Base-by-base conservation (phyloP, 2,329 filamentous ascomycete species). In the Lasiodiplodia theobromae region DNA sequence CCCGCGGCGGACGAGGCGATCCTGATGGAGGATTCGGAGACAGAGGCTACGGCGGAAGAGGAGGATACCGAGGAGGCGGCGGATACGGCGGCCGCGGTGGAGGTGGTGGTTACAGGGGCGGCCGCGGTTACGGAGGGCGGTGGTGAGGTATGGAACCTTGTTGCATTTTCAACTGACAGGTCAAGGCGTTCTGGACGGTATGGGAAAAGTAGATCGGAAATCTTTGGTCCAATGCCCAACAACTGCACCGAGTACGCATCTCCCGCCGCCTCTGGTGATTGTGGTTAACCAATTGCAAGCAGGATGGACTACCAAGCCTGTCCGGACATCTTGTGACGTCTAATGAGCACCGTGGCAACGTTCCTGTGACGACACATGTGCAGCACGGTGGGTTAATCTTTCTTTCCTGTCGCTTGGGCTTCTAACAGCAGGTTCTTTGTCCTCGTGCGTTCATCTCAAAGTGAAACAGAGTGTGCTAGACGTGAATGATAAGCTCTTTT, bases 31-130 rank as follows among this genome's bases (percentile, higher is more conserved):
- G 58, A 14, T 77, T 73, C 49, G 71, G 71, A 28, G 72, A 74
- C 25, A 51, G 73, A 44, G 72, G 73, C 12, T 88, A 75, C 79
- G 86, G 86, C 63, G 77, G 82, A 57, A 80, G 82, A 76, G 69
- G 80, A 38, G 65, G 71, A 18, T 77, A 67, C 49, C 63, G 70
- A 57, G 70, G 78, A 75, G 71, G 80, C 37, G 75, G 76, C 66
- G 76, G 80, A 68, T 79, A 81, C 64, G 84, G 85, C 64, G 84
- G 85, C 2, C 86, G 84, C 60, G 84, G 87, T 51, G 86, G 84
- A 2, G 75, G 79, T 5, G 69, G 70, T 18, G 63, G 65, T 11
- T 67, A 67, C 44, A 23, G 65, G 40, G 65, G 65, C 2, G 65
- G 65, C 16, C 65, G 65, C 21, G 65, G 64, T 14, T 67, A 62